Evolutionary conservation across 257 asterid species (phyloP).

Genomic region (Penstemon davidsonii): DNA sequence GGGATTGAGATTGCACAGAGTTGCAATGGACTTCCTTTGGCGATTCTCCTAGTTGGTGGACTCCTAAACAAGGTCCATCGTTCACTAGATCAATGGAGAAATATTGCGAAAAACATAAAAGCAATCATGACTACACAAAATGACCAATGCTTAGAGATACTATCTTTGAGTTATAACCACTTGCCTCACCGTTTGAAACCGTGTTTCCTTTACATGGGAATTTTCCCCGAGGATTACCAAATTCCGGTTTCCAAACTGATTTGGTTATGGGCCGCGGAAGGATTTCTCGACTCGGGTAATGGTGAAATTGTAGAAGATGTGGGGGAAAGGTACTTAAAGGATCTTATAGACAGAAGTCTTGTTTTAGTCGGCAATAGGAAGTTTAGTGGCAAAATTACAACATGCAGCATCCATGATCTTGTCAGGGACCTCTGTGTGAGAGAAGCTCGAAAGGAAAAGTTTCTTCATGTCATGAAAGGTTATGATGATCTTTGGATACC

Average conservation of each 20-base stretch:
- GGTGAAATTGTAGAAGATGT: slow-evolving; percentile 20
- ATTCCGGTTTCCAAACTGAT: slow-evolving; percentile 22
- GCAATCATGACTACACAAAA: slow-evolving; percentile 1
- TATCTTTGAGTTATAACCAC: slow-evolving; percentile 31
- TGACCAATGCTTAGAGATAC: slow-evolving; percentile 4
- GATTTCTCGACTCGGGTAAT: slow-evolving; percentile 2
- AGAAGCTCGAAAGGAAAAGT: slow-evolving; percentile 21
- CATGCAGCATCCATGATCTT: slow-evolving; percentile 24
- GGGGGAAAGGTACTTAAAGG: slow-evolving; percentile 16
- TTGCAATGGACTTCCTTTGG: slow-evolving; percentile 28
- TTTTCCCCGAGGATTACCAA: slow-evolving; percentile 19
- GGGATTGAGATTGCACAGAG: slow-evolving; percentile 21
- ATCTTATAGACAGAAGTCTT: slow-evolving; percentile 27
- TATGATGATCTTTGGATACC: neutral
- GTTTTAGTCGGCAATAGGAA: slow-evolving; percentile 2
- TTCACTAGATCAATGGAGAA: slow-evolving; percentile 1
- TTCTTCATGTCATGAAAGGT: slow-evolving; percentile 6
- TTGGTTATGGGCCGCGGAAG: slow-evolving; percentile 28
- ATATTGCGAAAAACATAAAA: slow-evolving; percentile 15
- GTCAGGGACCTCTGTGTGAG: slow-evolving; percentile 23
- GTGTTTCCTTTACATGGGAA: slow-evolving; percentile 16
- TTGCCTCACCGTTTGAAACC: slow-evolving; percentile 25
- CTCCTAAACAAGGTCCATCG: slow-evolving; percentile 7
- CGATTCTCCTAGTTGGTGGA: slow-evolving; percentile 21
- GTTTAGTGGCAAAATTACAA: slow-evolving; percentile 10